These are phyloP conservation scores for Erigeron canadensis DNA, from an alignment of 129 eudicot species.

Conservation along the genomic window DNA sequence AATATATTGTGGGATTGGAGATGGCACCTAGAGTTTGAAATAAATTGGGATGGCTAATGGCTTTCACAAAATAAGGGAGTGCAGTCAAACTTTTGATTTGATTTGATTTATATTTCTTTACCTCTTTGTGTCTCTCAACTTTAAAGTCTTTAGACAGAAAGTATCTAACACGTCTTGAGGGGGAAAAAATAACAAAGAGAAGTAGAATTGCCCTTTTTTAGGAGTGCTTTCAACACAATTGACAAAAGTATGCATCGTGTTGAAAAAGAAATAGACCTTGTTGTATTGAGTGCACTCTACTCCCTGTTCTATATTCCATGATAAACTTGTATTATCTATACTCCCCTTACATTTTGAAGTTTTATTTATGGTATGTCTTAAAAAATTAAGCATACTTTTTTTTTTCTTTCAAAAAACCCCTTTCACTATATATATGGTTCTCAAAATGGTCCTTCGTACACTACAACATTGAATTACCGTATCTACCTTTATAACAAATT, in stretches of 20 bases:
- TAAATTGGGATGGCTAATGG: slow-evolving; percentile 14
- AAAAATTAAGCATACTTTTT: no score
- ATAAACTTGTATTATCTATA: no score
- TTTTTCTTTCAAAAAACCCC: no score
- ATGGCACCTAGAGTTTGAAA: slow-evolving; percentile 10
- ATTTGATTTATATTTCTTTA: slow-evolving; percentile 27
- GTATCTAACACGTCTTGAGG: slow-evolving; percentile 26
- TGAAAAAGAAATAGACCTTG: slow-evolving; percentile 17
- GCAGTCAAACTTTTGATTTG: slow-evolving; percentile 58
- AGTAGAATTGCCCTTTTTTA: slow-evolving; percentile 18
- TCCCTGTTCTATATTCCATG: background rate
- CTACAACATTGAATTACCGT: no score
- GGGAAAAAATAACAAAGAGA: background rate
- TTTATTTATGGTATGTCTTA: no score
- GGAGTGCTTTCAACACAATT: slow-evolving; percentile 22
- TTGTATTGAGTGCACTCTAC: slow-evolving; percentile 13
- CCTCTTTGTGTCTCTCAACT: slow-evolving; percentile 26
- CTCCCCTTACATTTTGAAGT: no score
- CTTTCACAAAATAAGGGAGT: slow-evolving; percentile 30
- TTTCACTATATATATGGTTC: no score
- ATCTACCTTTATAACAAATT: no score
- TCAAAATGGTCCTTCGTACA: no score
- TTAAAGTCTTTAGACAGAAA: slow-evolving; percentile 20
- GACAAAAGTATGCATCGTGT: slow-evolving; percentile 20
- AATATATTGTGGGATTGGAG: background rate